Evolutionary conservation across 768 basidiomycete species (phyloP).

Genomic region (Lactifluus rugatus): DNA sequence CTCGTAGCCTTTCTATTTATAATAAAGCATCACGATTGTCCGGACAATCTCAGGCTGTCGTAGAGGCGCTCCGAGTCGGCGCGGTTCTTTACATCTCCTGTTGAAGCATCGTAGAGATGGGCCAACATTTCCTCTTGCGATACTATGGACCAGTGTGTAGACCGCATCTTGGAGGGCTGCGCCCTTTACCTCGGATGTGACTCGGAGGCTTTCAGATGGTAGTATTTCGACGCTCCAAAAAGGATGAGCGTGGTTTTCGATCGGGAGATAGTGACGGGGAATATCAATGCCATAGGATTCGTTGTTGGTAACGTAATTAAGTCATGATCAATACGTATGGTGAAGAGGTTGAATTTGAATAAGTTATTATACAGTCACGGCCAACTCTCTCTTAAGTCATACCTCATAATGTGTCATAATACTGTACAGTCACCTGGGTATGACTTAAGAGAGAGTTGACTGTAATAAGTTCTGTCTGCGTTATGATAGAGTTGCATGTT

Average conservation of each 20-base stretch:
- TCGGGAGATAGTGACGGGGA: constrained; percentile 38
- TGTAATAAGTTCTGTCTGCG: no score
- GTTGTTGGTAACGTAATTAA: no score
- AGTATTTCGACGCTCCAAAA: constrained; percentile 40
- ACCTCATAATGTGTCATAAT: no score
- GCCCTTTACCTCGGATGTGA: constrained; percentile 56
- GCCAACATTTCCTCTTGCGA: constrained; percentile 48
- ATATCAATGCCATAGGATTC: background rate
- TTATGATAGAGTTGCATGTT: no score
- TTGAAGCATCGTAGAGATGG: constrained; percentile 39
- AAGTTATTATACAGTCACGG: no score
- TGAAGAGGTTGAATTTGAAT: no score
- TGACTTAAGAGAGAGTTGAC: no score
- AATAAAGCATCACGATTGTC: constrained; percentile 48
- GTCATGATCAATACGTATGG: no score
- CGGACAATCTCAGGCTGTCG: no score
- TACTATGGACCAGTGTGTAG: constrained; percentile 49
- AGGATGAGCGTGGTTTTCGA: constrained; percentile 78
- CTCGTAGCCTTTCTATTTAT: constrained; percentile 50
- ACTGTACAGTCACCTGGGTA: no score
- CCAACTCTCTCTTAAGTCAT: no score
- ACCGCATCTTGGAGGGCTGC: constrained; percentile 42
- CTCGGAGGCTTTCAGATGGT: constrained; percentile 53
- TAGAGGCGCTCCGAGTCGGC: constrained; percentile 40
- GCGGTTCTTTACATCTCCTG: constrained; percentile 53